Conservation (phyloP, 176 grass and related monocot species). For the Guadua angustifolia region DNA sequence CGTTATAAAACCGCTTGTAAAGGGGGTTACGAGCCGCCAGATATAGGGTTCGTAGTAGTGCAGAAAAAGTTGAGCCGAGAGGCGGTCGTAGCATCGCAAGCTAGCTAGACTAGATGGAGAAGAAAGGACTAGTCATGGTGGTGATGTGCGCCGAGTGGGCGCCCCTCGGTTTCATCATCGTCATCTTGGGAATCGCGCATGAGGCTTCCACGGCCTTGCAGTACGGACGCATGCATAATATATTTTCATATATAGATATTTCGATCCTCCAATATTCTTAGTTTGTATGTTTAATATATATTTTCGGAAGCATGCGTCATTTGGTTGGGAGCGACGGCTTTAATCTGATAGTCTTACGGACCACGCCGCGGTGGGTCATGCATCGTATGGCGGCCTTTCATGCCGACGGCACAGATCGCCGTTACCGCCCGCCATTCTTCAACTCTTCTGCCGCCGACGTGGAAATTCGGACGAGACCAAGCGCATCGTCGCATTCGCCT, state of each 20-base stretch:
- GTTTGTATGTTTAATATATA: no score
- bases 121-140: background rate
- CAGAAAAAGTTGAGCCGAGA: no score
- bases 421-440: slow-evolving; percentile 25
- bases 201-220: background rate
- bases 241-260: background rate
- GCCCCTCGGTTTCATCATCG: slow-evolving; percentile 22
- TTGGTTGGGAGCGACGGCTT: fast-evolving
- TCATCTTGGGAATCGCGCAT: slow-evolving; percentile 40
- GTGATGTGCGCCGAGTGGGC: slow-evolving; percentile 24
- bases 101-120: background rate
- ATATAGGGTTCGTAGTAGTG: no score
- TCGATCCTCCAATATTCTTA: no score
- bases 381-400: background rate
- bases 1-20: no score
- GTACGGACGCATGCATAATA: background rate
- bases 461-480: slow-evolving; percentile 12
- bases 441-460: slow-evolving; percentile 20
- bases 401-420: background rate
- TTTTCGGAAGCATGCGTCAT: background rate
- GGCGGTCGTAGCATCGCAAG: background rate
- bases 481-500: slow-evolving; percentile 8
- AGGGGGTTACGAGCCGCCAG: no score
- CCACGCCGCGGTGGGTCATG: slow-evolving; percentile 38
- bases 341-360: background rate